Base-by-base conservation (phyloP, 495 filamentous ascomycete genomes). In the Oidiodendron maius region DNA sequence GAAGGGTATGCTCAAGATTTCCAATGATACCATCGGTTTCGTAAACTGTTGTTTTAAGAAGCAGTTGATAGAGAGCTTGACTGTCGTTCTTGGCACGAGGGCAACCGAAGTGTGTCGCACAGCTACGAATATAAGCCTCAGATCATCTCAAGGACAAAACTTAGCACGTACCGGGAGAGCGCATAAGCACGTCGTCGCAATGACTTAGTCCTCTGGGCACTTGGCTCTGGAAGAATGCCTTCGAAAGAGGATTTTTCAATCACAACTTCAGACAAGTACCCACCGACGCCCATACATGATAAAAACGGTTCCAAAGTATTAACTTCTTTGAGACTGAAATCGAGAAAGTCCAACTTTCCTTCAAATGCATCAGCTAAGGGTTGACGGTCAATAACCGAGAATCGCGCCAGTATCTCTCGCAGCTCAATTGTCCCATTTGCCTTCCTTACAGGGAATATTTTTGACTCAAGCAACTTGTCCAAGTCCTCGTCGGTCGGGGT, bases 51-150 rank as follows among this genome's bases (percentile, higher is more conserved):
- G 54, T 42, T 3, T 28, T 59, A 22, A 56, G 53, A 38, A 72
- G 59, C 5, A 63, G 12, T 0, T 61, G 40, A 41, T 70, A 68
- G 18, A 72, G 46, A 0, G 20, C 37, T 15, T 45, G 40, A 4
- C 48, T 21, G 43, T 56, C 55, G n/a, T 46, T 44, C 15, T 52
- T 32, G 13, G 39, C 23, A 17, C 63, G 47, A 10, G 66, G 65
- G 42, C 69, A 71, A 4, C 56, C 57, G 58, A 66, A 67, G 42
- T 58, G 59, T 2, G 53, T 46, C 13, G 67, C 64, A 42, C 41
- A 45, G 2, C 50, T 52, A 22, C 18, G 16, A 37, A 44, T 30
- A 28, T 50, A 3, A 50, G 24, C 23, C 13, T 8, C 32, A n/a
- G 35, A 26, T 24, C 1, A 34, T 42, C 13, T 25, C 3, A 35